Conservation (phyloP, 75 land plant species). For the Picea sitchensis region DNA sequence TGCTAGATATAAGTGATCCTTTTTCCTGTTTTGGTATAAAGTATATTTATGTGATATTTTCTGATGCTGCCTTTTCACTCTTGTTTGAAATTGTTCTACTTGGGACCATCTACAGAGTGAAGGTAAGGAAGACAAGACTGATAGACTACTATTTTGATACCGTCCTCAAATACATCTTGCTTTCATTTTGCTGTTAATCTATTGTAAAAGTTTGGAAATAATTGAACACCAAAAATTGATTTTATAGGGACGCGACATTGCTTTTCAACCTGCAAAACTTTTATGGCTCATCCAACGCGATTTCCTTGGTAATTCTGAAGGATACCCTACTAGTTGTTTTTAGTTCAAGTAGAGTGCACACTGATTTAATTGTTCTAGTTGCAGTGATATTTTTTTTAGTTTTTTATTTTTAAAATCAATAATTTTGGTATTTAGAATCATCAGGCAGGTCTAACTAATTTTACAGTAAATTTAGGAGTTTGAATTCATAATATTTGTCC, state of each 20-base stretch:
- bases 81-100: conserved; percentile 1
- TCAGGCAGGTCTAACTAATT: background rate
- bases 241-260: conserved; percentile 75
- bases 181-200: background rate
- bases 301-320: conserved; percentile 70
- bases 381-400: background rate
- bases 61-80: background rate
- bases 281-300: conserved; percentile 92
- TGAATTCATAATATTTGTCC: background rate
- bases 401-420: background rate
- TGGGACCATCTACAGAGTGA: conserved; percentile 42
- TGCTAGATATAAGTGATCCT: background rate
- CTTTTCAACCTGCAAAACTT: conserved; percentile 87
- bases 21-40: conserved; percentile 4
- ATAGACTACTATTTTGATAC: background rate
- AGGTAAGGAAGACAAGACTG: conserved; percentile 33
- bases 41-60: background rate
- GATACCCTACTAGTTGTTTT: background rate
- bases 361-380: background rate
- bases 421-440: background rate
- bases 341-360: background rate
- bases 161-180: background rate
- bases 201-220: background rate
- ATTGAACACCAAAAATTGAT: background rate
- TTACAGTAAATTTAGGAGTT: background rate